Evolutionary conservation across 2,329 filamentous ascomycete species (phyloP).

Genomic region (Epichloe festucae): DNA sequence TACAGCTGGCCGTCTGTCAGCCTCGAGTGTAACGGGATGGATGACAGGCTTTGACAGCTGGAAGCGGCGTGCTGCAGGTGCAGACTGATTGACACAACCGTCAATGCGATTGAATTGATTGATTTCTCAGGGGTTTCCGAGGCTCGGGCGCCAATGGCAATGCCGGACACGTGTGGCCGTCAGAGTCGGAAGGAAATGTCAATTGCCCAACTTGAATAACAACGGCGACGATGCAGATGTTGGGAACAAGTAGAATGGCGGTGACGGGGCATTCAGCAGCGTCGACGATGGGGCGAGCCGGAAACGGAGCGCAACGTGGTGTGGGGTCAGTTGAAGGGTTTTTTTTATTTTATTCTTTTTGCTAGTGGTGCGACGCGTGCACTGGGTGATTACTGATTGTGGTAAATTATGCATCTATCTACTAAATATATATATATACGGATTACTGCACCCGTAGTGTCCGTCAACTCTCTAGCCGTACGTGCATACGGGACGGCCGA

Average conservation of each 20-base stretch:
- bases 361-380: too few relatives aligned
- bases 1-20: not conserved
- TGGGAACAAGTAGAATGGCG: not conserved
- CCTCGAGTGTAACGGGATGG: not conserved
- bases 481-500: too few relatives aligned
- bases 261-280: not conserved
- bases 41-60: not conserved
- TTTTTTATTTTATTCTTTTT: too few relatives aligned
- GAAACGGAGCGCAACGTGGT: not conserved
- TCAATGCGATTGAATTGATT: too few relatives aligned
- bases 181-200: slow-evolving; percentile 1
- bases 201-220: not conserved
- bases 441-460: too few relatives aligned
- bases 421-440: too few relatives aligned
- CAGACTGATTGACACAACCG: not conserved
- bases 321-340: too few relatives aligned
- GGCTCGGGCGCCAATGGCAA: not conserved
- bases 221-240: not conserved
- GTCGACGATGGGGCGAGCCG: not conserved
- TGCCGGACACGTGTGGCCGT: slow-evolving; percentile 9
- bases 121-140: not conserved
- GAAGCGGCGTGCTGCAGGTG: not conserved
- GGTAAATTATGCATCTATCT: too few relatives aligned
- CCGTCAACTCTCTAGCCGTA: too few relatives aligned
- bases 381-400: too few relatives aligned